Percentiles rank a stretch among this genome's conserved stretches.
phyloP scores from a whole-genome alignment of 1,284 basidiomycete genomes.

The Melampsora americana region DNA sequence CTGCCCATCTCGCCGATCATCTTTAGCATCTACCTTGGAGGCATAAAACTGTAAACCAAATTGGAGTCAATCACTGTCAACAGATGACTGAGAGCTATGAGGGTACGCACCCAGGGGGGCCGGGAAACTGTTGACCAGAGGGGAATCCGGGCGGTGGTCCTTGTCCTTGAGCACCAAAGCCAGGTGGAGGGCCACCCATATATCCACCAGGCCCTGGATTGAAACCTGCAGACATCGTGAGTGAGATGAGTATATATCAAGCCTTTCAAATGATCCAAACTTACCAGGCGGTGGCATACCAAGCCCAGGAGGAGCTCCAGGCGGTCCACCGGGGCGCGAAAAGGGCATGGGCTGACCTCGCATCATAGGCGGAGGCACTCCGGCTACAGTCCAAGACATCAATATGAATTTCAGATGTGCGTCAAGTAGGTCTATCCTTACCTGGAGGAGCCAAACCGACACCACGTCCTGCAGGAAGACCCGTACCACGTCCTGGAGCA shows the following conservation, averaged over 20 bases:
- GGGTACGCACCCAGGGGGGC: slow-evolving; percentile 1
- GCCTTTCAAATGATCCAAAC: slow-evolving; percentile 55
- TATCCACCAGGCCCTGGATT: slow-evolving; percentile 38
- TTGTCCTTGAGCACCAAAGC: slow-evolving; percentile 65
- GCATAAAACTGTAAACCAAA: slow-evolving; percentile 1
- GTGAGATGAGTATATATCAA: slow-evolving; percentile 57
- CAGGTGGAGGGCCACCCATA: slow-evolving; percentile 67
- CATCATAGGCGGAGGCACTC: slow-evolving; percentile 57
- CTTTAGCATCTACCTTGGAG: neutral
- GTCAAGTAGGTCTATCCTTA: slow-evolving; percentile 57
- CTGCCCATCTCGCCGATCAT: neutral
- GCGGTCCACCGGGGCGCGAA: slow-evolving; percentile 62
- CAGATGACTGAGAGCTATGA: neutral
- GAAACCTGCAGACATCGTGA: slow-evolving; percentile 26
- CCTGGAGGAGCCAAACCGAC: slow-evolving; percentile 93
- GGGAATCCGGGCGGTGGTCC: slow-evolving; percentile 39
- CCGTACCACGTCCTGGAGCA: slow-evolving; percentile 83
- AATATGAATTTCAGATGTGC: slow-evolving; percentile 47
- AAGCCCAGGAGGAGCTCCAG: slow-evolving; percentile 63
- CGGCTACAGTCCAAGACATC: slow-evolving; percentile 46
- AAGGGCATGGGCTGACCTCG: slow-evolving; percentile 80
- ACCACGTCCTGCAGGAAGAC: slow-evolving; percentile 91
- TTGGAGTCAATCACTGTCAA: neutral
- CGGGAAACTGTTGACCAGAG: slow-evolving; percentile 33
- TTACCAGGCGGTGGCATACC: slow-evolving; percentile 29